Evolutionary conservation across 192 early-diverging fungal genomes (phyloP).

Genomic region (Diversispora epigaea): DNA sequence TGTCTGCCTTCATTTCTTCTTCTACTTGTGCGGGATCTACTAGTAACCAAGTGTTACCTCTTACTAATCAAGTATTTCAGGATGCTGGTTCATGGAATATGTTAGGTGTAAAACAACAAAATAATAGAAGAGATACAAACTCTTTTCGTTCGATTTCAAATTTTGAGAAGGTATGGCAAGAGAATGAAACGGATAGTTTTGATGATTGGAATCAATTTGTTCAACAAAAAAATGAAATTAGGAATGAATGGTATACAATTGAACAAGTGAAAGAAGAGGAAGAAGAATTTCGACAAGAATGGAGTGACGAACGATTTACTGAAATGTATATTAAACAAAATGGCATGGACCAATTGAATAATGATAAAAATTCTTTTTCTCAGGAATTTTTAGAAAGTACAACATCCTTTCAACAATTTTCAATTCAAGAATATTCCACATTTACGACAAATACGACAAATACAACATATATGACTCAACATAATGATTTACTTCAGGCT

Average conservation of each 20-base stretch:
- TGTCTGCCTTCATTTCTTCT: not conserved
- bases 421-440: not conserved
- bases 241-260: not conserved
- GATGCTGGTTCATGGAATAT: not conserved
- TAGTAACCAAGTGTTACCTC: not conserved
- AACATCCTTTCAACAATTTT: not conserved
- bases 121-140: not conserved
- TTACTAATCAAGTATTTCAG: conserved; percentile 4
- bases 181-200: not conserved
- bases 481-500: conserved; percentile 17
- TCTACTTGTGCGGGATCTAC: not conserved
- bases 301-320: conserved; percentile 30
- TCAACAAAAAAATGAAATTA: not conserved
- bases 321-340: conserved; percentile 12
- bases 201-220: not conserved
- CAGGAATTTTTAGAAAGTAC: conserved; percentile 3
- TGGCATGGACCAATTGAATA: not conserved
- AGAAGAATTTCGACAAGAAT: conserved; percentile 33
- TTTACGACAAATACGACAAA: not conserved
- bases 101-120: not conserved
- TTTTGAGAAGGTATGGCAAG: not conserved
- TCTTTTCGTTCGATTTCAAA: conserved; percentile 13
- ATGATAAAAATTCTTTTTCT: conserved; percentile 1
- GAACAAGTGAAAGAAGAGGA: conserved; percentile 2
- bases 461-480: not conserved